phyloP scores from a whole-genome alignment of 345 rosid genomes.

The Bruguiera sexangula region DNA sequence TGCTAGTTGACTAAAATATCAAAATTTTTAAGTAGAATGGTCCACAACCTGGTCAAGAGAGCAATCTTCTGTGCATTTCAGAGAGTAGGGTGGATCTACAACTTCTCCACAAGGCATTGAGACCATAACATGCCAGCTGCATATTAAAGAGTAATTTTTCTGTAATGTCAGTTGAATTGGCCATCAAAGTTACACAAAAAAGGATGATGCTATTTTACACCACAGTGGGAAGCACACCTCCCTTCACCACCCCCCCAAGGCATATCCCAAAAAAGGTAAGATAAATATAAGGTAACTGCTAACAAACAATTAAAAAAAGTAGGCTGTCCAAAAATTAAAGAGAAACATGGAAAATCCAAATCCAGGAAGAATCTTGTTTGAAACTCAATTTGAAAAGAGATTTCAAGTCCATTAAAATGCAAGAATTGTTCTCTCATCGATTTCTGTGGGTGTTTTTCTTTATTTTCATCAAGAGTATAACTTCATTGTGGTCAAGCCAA shows the following conservation, averaged over 20 bases:
- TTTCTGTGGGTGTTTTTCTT: neutral
- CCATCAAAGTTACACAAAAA: neutral
- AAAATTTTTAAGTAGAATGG: conserved; percentile 12
- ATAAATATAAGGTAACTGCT: neutral
- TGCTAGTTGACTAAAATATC: neutral
- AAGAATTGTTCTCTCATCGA: neutral
- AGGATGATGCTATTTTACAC: neutral
- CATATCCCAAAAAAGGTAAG: neutral
- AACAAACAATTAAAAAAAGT: no score
- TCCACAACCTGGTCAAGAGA: conserved; percentile 54
- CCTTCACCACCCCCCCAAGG: no score
- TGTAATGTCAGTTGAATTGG: neutral
- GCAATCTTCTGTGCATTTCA: conserved; percentile 59
- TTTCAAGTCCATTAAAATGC: neutral
- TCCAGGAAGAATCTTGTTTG: neutral
- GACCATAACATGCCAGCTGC: conserved; percentile 75
- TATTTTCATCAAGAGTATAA: no score
- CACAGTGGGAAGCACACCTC: no score
- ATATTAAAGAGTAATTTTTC: conserved; percentile 18
- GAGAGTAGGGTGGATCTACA: conserved; percentile 70
- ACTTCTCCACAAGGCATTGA: conserved; percentile 67
- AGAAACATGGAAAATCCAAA: neutral
- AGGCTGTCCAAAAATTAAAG: neutral
- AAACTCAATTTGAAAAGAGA: neutral
- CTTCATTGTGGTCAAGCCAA: no score